Percentiles rank a stretch among this genome's conserved stretches.
Evolutionary conservation across 768 basidiomycete species (phyloP).

Genomic region (Tulasnella sp.): DNA sequence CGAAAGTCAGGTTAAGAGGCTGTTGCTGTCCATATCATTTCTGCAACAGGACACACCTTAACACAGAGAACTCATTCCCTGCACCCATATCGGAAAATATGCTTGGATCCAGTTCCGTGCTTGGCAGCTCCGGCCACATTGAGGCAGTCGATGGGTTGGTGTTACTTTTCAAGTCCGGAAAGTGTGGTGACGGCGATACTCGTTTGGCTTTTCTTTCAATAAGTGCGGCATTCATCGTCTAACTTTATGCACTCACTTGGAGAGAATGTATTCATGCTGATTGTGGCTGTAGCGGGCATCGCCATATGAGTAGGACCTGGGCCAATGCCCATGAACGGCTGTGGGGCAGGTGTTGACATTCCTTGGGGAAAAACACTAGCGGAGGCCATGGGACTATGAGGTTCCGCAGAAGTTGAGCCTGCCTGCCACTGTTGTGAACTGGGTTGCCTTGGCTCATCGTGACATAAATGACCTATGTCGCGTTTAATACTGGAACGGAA

Average conservation of each 20-base stretch:
- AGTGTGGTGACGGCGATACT: no score
- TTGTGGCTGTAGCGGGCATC: background rate
- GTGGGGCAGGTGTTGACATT: no score
- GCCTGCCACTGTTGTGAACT: background rate
- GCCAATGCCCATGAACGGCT: no score
- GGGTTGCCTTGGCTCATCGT: slow-evolving; percentile 52
- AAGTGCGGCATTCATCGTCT: no score
- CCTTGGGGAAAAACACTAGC: no score
- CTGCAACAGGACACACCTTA: no score
- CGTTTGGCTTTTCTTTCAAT: no score
- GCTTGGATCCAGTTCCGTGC: no score
- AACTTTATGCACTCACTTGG: background rate
- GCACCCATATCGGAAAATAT: slow-evolving; percentile 14
- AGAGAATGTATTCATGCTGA: background rate
- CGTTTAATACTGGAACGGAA: slow-evolving; percentile 65
- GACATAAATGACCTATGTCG: slow-evolving; percentile 90
- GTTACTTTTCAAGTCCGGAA: no score
- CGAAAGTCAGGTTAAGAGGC: slow-evolving; percentile 15
- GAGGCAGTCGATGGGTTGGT: slow-evolving; percentile 32
- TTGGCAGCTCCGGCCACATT: slow-evolving; percentile 32
- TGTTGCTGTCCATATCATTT: no score
- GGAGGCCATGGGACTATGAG: background rate
- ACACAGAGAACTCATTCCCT: slow-evolving; percentile 72
- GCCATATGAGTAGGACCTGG: no score
- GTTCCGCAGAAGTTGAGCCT: background rate